phyloP scores from a whole-genome alignment of 1,284 basidiomycete species.

The Puccinia novopanici region DNA sequence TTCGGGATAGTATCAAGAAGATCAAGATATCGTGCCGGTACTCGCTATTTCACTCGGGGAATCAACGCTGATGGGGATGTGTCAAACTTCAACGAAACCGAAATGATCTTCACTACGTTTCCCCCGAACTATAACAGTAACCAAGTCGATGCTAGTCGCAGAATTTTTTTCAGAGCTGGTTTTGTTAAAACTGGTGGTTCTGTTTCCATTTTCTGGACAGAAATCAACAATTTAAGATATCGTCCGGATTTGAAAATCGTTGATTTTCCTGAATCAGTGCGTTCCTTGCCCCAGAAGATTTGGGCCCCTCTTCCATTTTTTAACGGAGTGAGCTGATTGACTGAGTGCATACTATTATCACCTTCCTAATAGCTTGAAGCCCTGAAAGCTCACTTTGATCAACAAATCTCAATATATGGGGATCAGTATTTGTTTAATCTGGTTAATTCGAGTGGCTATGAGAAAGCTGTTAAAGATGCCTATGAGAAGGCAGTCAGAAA shows the following conservation, averaged over 20 bases:
- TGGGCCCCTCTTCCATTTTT: neutral
- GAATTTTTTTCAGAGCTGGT: constrained; percentile 66
- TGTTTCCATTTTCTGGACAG: constrained; percentile 93
- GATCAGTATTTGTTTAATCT: constrained; percentile 83
- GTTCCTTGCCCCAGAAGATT: constrained; percentile 53
- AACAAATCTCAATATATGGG: constrained; percentile 77
- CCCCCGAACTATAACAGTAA: constrained; percentile 50
- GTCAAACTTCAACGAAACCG: constrained; percentile 92
- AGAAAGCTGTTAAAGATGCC: constrained; percentile 92
- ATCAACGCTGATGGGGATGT: constrained; percentile 75
- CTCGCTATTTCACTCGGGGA: constrained; percentile 94
- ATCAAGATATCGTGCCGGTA: constrained; percentile 89
- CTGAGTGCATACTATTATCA: neutral
- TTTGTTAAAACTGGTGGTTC: constrained; percentile 88
- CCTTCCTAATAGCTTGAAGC: constrained; percentile 66
- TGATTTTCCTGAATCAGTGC: constrained; percentile 80
- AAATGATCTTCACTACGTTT: constrained; percentile 76
- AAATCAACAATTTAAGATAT: constrained; percentile 94
- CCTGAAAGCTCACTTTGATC: constrained; percentile 73
- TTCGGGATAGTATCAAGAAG: constrained; percentile 88
- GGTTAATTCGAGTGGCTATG: constrained; percentile 92
- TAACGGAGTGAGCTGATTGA: neutral
- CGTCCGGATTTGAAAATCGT: constrained; percentile 96
- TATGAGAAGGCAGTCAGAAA: constrained; percentile 75
- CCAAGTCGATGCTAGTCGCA: constrained; percentile 49